Evolutionary conservation across 208 protist species (phyloP).

Genomic region (Balamuthia mandrillaris): DNA sequence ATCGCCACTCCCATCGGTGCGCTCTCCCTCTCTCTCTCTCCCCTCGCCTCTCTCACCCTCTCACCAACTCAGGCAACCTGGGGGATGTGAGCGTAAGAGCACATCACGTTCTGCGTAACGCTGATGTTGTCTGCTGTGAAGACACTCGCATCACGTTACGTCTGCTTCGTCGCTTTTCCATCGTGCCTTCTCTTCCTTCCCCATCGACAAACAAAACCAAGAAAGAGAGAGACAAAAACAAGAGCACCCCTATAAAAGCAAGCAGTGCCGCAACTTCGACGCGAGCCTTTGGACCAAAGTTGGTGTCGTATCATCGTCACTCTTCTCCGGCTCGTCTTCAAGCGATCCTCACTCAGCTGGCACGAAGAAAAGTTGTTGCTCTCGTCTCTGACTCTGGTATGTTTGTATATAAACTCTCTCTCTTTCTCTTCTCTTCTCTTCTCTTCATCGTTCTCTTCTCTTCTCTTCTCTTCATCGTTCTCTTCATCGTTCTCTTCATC

Average conservation of each 20-base stretch:
- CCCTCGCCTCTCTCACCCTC: too few species aligned
- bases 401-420: not conserved
- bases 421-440: not conserved
- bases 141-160: too few species aligned
- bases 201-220: too few species aligned
- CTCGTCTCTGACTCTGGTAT: not conserved
- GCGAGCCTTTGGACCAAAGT: not conserved
- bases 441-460: not conserved
- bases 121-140: constrained; percentile 14
- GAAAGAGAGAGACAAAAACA: too few species aligned
- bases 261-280: too few species aligned
- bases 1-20: constrained; percentile 14
- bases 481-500: not conserved
- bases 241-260: too few species aligned
- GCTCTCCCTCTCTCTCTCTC: too few species aligned
- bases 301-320: not conserved
- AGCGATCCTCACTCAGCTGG: not conserved
- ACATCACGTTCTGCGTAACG: not conserved
- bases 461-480: not conserved
- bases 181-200: too few species aligned
- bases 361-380: not conserved
- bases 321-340: not conserved
- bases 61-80: too few species aligned
- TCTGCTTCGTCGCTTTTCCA: too few species aligned
- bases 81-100: not conserved